Conservation (phyloP, 2,329 filamentous ascomycete species). For the Endoconidiophora polonica region DNA sequence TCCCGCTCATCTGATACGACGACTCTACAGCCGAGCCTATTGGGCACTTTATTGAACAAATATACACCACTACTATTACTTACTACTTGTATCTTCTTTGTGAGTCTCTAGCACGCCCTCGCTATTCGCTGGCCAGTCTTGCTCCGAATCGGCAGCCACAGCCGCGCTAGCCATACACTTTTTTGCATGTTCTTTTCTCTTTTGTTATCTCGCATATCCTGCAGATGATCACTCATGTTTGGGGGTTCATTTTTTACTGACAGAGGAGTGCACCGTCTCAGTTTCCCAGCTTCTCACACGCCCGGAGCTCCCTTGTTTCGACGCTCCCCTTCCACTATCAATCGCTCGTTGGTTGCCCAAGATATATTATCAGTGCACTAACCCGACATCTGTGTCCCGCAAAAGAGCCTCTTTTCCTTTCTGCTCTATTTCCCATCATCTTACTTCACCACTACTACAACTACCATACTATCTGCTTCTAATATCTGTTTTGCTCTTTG, state of each 20-base stretch:
- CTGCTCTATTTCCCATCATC: not conserved
- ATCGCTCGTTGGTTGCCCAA: not conserved
- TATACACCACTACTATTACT: no score
- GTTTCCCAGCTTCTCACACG: conserved; percentile 3
- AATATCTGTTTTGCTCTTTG: not conserved
- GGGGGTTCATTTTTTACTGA: not conserved
- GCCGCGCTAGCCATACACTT: not conserved
- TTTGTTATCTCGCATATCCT: not conserved
- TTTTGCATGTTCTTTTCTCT: not conserved
- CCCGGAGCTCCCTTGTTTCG: conserved; percentile 7
- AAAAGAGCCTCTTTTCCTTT: not conserved
- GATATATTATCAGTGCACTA: not conserved
- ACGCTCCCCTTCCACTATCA: not conserved
- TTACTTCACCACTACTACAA: not conserved
- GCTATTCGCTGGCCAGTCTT: not conserved
- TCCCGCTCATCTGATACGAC: not conserved
- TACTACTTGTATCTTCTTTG: no score
- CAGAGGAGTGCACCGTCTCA: conserved; percentile 1
- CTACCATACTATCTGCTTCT: not conserved
- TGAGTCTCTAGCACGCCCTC: not conserved
- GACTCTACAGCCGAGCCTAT: no score
- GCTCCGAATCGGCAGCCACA: no score
- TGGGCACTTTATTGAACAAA: not conserved
- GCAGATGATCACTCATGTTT: no score
- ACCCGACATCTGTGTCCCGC: not conserved